Conservation (phyloP, 306 rosid genomes). For the Begonia fuchsioides region DNA sequence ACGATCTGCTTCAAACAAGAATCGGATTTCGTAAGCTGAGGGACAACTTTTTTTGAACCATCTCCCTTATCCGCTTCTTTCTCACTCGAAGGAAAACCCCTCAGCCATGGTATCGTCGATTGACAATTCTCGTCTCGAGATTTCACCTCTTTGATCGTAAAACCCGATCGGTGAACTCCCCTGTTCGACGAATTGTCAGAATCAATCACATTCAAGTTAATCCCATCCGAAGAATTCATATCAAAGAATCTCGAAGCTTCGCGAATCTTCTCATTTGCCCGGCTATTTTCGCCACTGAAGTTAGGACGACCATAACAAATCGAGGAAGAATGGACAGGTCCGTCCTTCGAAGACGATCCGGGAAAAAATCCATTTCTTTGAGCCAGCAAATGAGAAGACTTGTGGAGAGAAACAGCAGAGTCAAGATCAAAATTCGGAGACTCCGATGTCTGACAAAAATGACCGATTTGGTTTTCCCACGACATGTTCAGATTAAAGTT, state of each 20-base stretch:
- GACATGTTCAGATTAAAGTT: conserved; percentile 2
- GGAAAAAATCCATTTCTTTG: conserved; percentile 43
- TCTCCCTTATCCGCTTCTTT: conserved; percentile 33
- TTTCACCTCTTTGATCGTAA: conserved; percentile 26
- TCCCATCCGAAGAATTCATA: conserved; percentile 36
- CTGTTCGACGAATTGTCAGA: conserved; percentile 37
- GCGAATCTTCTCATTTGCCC: conserved; percentile 25
- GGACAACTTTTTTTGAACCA: conserved; percentile 20
- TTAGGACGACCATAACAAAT: conserved; percentile 37
- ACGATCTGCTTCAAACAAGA: conserved; percentile 28
- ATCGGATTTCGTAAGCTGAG: conserved; percentile 24
- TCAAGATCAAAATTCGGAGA: conserved; percentile 1
- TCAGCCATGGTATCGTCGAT: conserved; percentile 57
- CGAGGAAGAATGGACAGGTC: conserved; percentile 31
- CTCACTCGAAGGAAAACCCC: conserved; percentile 29
- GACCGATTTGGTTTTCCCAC: conserved; percentile 4
- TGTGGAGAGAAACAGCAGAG: conserved; percentile 3
- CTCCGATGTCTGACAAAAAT: conserved; percentile 8
- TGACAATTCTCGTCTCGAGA: conserved; percentile 34
- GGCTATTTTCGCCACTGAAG: conserved; percentile 23
- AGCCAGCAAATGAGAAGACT: conserved; percentile 4
- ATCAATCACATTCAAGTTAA: conserved; percentile 55
- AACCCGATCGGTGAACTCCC: conserved; percentile 19
- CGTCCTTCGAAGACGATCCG: conserved; percentile 51
- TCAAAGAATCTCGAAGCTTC: conserved; percentile 36